A percentile compares a stretch with the other conserved stretches of the same genome.
Evolutionary conservation across 257 asterid species (phyloP).

Genomic region (Forsythia suspensa): DNA sequence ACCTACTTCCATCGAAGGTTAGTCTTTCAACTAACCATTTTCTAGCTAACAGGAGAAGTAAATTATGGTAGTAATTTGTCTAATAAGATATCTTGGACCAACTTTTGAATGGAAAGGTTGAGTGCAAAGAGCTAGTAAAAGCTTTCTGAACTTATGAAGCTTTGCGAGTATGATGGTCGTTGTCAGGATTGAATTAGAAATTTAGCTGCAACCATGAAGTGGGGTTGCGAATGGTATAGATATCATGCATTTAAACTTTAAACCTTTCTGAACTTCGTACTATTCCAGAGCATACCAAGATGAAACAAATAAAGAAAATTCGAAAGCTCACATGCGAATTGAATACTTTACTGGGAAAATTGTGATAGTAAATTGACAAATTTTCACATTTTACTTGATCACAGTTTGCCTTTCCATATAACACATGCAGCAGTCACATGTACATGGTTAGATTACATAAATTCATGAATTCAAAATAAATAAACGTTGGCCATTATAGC

Average conservation of each 20-base stretch:
- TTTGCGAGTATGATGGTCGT: not conserved
- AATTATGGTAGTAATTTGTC: not conserved
- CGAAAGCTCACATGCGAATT: not conserved
- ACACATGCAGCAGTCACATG: not conserved
- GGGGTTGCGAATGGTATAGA: not conserved
- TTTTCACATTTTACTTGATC: not conserved
- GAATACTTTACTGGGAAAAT: not conserved
- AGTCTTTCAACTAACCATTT: not conserved
- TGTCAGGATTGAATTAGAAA: not conserved
- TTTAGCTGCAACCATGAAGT: not conserved
- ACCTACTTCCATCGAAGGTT: not conserved
- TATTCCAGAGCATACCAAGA: not conserved
- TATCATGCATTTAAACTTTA: not conserved
- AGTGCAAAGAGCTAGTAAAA: not conserved
- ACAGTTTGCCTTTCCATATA: not conserved
- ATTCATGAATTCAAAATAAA: slow-evolving; percentile 4
- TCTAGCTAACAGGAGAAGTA: slow-evolving; percentile 12
- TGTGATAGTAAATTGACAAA: not conserved
- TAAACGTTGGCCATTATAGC: not conserved
- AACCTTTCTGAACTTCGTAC: not conserved
- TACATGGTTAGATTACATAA: not conserved
- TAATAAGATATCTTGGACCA: not conserved
- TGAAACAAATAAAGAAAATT: not conserved
- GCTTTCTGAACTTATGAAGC: not conserved
- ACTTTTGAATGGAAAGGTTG: not conserved